Base-by-base conservation (phyloP, 2,329 filamentous ascomycete genomes). In the Epichloe brachyelytri region DNA sequence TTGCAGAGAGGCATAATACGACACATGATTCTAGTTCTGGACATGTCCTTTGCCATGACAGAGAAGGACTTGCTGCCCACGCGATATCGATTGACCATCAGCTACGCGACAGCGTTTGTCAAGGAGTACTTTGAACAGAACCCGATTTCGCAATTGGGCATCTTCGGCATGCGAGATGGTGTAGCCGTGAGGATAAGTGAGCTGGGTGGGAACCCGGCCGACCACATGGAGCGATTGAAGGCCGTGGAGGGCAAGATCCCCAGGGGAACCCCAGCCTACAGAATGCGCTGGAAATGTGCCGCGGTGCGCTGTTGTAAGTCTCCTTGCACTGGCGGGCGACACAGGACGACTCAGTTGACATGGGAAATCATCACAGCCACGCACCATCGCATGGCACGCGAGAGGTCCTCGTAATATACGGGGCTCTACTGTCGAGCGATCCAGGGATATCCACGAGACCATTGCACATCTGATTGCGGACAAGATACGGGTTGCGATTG, bases 41-140 rank as follows among this genome's bases (percentile, higher is more conserved):
- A 98, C 67, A 84, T 97, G 68, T 95, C 88, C 20, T 85, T 87
- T 56, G 88, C 91, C 48, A 98, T 98, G 93, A 70, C 81, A 5
- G 90, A 97, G 68, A 97, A 97, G 68, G 93, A 98, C 64, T 76
- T 97, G 58, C 80, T 93, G 26, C 93, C 93, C 5, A 95, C 83
- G 43, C 80, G 91, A 54, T 90, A 91, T 67, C 78, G 89, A 38
- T 78, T 96, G 34, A 85, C 83, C 49, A 76, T 96, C 62, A 83
- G 83, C 56, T 94, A 89, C 67, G 85, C 89, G 15, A 80, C 85
- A 56, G 85, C 89, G 52, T 98, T 97, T 67, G 85, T 97, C 46
- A 79, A 83, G 53, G 91, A 96, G 66, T 98, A 88, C 70, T 98
- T 97, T 64, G 93, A 97, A 68, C 93, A 98, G 68, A 98, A 98